Percentiles rank a stretch among this genome's conserved stretches.
Conservation (phyloP, 2,329 filamentous ascomycete species). For the Aspergillus jensenii region DNA sequence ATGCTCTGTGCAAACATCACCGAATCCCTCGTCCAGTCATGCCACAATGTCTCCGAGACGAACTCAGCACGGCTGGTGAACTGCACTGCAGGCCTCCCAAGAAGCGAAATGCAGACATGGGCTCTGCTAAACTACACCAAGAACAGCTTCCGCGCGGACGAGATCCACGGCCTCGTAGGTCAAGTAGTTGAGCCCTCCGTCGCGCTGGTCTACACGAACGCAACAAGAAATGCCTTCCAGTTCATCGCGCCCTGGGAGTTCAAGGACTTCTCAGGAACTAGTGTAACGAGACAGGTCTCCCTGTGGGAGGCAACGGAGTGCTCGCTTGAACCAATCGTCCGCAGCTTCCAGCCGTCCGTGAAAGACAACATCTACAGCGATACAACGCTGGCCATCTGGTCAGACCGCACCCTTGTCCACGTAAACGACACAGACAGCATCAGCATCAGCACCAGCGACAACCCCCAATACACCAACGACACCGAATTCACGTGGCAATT, state of each 20-base stretch:
- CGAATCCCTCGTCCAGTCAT: neutral
- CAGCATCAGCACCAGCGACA: neutral
- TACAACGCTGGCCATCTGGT: neutral
- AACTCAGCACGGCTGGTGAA: neutral
- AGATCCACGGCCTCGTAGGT: neutral
- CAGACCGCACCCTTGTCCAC: neutral
- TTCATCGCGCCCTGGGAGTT: neutral
- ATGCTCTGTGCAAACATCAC: constrained; percentile 2
- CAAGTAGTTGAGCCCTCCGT: neutral
- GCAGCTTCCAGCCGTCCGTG: neutral
- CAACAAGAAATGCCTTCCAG: neutral
- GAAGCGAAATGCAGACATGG: neutral
- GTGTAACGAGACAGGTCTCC: no score
- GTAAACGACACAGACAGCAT: neutral
- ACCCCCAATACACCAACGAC: neutral
- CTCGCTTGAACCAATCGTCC: neutral
- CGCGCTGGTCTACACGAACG: neutral
- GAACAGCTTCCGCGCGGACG: neutral
- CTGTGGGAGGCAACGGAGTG: neutral
- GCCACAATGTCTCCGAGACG: neutral
- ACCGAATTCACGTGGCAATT: neutral
- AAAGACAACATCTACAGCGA: neutral
- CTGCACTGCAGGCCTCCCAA: neutral
- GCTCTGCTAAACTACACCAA: neutral
- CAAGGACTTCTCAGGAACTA: neutral